Evolutionary conservation across 352 stramenopile species (phyloP), one percentile per base, ranked within the genome.

Genomic region (Phytophthora cactorum): DNA sequence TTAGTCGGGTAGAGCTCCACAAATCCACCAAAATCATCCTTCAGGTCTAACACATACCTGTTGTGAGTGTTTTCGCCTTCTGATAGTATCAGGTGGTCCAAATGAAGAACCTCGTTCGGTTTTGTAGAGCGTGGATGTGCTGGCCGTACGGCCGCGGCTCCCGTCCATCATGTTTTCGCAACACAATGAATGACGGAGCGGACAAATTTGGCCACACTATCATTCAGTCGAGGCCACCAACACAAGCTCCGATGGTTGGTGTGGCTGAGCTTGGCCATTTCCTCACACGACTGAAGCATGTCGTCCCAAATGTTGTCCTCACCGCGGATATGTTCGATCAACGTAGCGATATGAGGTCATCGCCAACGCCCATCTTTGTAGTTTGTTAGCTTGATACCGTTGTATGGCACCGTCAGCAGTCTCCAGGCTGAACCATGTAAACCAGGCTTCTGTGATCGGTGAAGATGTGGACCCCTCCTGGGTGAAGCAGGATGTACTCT

Each of bases 71-170:
- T 49, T 25, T 70, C 56, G 1, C 62, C 53, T 11, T 57, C 28
- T 0, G 68, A 64, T 15, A 79, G 47, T 0, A 51, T 52, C 3
- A 85, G 28, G 29, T 68, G 79, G 27, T 81, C 68, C 38, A 84
- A 85, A 32, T 82, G 61, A 1, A 84, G 12, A 0, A 81, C 29
- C 28, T 82, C 67, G 28, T 80, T 84, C 0, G 70, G 73, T 15
- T 64, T 72, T 0, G 66, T 78, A n/a, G n/a, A 5, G 72, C 68
- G 11, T 74, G 68, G 5, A 82, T 15, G n/a, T 4, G 68, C 56
- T 9, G 58, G 31, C 64, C 69, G 27, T 55, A 73, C 8, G 72
- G 69, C 0, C 68, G 38, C 8, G 65, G 72, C 6, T 57, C 43
- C 3, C 36, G 15, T 29, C 47, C 47, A 11, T 45, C 17, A 1